Evolutionary conservation across 768 basidiomycete genomes (phyloP), one percentile per base, ranked within the genome.

Genomic region (Coprinopsis strossmayeri): DNA sequence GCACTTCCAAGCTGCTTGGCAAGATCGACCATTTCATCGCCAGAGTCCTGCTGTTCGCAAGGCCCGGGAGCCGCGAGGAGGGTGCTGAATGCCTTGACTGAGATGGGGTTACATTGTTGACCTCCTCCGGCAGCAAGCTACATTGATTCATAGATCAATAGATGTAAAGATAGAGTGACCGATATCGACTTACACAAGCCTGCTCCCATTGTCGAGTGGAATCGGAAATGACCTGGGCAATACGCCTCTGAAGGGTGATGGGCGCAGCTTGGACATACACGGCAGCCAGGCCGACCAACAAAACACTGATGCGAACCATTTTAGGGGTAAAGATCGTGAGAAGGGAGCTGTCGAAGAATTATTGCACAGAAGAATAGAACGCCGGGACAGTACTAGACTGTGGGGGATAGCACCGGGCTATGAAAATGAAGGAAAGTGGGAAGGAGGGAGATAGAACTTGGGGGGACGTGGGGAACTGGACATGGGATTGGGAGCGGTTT

Each of bases 41-140:
- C 78, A 17, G 77, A 66, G 53, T 80, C 58, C 53, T 81, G 79
- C 59, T 82, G 79, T 1, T 70, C 76, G 52, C 78, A 81, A 47
- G 70, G 61, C 23, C 72, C 77, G 0, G 73, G 65, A 3, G 68
- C 78, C 27, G 78, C 77, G n/a, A 85, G 76, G 35, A 87, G 75
- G 11, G 80, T 79, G 32, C 57, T 55, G 56, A 82, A 81, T 0
- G 82, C 74, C 1, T 66, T 68, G 21, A 83, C 69, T 2, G 82
- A 74, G 34, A 77, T 57, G 3, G 74, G 64, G 59, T 81, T 84
- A 62, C 84, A 85, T 54, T 73, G 62, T n/a, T 64, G 45, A 13
- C 55, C 78, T 35, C 82, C 84, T 34, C 76, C 78, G 4, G 81
- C 83, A 11, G 71, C 65, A 32, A 64, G 44, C 81, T 82, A 58